These are phyloP conservation scores for Lachnellula suecica DNA, from an alignment of 2,329 filamentous ascomycete genomes.

Conservation along the genomic window DNA sequence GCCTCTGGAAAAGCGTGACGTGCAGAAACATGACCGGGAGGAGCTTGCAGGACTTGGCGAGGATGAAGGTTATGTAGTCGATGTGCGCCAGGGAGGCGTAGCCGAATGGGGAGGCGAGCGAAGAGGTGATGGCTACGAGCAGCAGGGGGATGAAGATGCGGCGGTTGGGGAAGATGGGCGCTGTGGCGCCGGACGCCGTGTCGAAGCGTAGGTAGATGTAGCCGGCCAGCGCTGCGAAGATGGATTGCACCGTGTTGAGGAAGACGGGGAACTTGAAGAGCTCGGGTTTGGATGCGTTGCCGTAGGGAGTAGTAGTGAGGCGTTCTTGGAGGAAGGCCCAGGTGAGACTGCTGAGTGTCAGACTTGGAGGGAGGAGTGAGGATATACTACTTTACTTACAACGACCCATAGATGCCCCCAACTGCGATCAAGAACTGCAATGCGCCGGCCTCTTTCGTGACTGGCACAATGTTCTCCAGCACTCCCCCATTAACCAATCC, in stretches of 20 bases:
- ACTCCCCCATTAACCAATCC: slow-evolving; percentile 26
- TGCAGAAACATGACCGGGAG: slow-evolving; percentile 98
- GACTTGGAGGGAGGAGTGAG: neutral
- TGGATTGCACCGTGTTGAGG: slow-evolving; percentile 92
- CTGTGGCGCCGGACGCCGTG: slow-evolving; percentile 50
- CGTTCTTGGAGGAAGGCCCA: slow-evolving; percentile 98
- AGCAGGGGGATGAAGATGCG: slow-evolving; percentile 75
- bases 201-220: slow-evolving; percentile 74
- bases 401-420: slow-evolving; percentile 94
- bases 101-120: slow-evolving; percentile 90
- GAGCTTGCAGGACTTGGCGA: slow-evolving; percentile 97
- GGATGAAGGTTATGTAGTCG: slow-evolving; percentile 96
- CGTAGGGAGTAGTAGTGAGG: slow-evolving; percentile 90
- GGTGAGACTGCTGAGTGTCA: slow-evolving; percentile 62
- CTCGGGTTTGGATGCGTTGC: slow-evolving; percentile 59
- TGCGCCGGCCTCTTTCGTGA: slow-evolving; percentile 56
- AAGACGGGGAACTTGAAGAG: slow-evolving; percentile 93
- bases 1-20: slow-evolving; percentile 83
- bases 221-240: slow-evolving; percentile 81
- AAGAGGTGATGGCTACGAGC: slow-evolving; percentile 83
- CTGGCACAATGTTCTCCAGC: slow-evolving; percentile 33
- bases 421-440: slow-evolving; percentile 82
- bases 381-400: slow-evolving; percentile 62
- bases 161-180: slow-evolving; percentile 73
- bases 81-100: slow-evolving; percentile 91